phyloP scores from a whole-genome alignment of 148 eudicot species.

The Chenopodium album region DNA sequence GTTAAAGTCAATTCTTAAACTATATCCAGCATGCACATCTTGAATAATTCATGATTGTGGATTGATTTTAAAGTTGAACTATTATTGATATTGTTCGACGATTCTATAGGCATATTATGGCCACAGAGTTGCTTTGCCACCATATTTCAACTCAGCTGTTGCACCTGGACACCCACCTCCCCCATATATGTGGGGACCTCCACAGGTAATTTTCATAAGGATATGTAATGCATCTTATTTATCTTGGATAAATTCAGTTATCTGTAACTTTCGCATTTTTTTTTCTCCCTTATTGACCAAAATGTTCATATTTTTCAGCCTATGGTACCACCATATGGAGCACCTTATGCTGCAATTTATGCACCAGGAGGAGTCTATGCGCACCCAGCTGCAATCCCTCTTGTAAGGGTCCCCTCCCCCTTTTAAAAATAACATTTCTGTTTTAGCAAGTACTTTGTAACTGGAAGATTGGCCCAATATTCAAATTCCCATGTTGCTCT shows the following conservation, averaged over 20 bases:
- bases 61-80: not conserved
- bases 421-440: not conserved
- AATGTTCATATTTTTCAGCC: constrained; percentile 39
- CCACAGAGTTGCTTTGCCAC: constrained; percentile 78
- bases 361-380: constrained; percentile 93
- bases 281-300: not conserved
- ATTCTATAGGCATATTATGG: constrained; percentile 85
- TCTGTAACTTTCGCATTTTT: not conserved
- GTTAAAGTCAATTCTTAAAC: not conserved
- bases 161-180: constrained; percentile 75
- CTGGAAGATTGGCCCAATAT: not conserved
- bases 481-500: not conserved
- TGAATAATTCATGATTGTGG: not conserved
- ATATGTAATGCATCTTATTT: not conserved
- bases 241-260: not conserved
- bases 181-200: constrained; percentile 94
- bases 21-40: not conserved
- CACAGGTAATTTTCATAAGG: constrained; percentile 53
- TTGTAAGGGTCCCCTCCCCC: constrained; percentile 43
- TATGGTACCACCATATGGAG: constrained; percentile 92
- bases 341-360: constrained; percentile 89
- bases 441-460: not conserved
- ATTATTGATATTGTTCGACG: not conserved
- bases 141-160: constrained; percentile 70
- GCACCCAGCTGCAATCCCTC: constrained; percentile 65